Evolutionary conservation across 345 rosid genomes (phyloP), one percentile per base, ranked within the genome.

Genomic region (Rubroshorea leprosula): DNA sequence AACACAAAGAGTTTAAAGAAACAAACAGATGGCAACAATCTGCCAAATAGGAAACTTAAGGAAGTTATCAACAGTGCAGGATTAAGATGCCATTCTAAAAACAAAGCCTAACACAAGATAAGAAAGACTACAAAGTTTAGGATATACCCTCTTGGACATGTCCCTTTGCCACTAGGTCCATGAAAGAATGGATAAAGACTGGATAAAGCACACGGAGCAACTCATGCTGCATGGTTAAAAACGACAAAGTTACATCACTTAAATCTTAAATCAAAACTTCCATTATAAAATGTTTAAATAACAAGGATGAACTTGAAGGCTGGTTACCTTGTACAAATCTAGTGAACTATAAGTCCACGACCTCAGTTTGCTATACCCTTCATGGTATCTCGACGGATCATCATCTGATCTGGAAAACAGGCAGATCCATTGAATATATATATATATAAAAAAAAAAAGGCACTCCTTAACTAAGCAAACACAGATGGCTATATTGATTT

Each of bases 121-220:
- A 58, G n/a, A 54, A 55, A 58, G 29, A 29, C 12, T n/a, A 23
- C 47, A n/a, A 54, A 26, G 51, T 54, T 19, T 43, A 56, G 59
- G 14, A 58, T 20, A 17, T 73, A 94, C 96, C 96, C 61, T 87
- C 93, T 77, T 81, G 93, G 53, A 89, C 71, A 63, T 83, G 80
- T 29, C 88, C 91, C 73, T 82, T 83, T 0, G 92, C 89, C 21
- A 94, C 85, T 59, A 94, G 73, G 76, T 94, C 95, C 96, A 93
- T 85, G 66, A 87, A 90, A 60, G 90, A 83, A 68, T 93, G 97
- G 58, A 90, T 78, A 72, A 87, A 93, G 25, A 90, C 95, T 0
- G 99, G 97, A 85, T 90, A 90, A 68, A 93, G 95, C 64, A 94
- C 95, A 31, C 96, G 87, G 55, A 94, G 95, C 74, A 94, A 77